phyloP scores from a whole-genome alignment of 176 grass and related monocot species.

The Bonia amplexicaulis region DNA sequence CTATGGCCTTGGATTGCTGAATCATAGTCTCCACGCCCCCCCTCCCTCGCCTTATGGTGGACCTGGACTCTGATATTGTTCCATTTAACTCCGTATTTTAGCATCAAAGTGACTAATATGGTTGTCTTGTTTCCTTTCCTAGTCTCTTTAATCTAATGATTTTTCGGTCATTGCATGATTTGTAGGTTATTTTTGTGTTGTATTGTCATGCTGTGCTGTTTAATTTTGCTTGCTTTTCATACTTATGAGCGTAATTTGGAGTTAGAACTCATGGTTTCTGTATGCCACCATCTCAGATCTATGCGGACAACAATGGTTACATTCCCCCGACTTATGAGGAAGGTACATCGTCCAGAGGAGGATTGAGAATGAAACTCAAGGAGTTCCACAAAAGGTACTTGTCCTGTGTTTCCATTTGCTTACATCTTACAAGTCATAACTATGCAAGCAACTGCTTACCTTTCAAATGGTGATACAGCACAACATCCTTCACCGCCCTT shows the following conservation, averaged over 20 bases:
- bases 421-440: background rate
- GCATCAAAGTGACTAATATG: background rate
- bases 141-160: no score
- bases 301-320: constrained; percentile 75
- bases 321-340: constrained; percentile 70
- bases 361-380: constrained; percentile 89
- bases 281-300: constrained; percentile 47
- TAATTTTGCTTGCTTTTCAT: constrained; percentile 22
- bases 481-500: constrained; percentile 86
- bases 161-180: background rate
- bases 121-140: background rate
- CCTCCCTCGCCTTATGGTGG: no score
- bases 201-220: background rate
- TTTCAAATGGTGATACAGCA: constrained; percentile 49
- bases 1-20: background rate
- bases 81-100: background rate
- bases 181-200: background rate
- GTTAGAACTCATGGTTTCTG: constrained; percentile 1
- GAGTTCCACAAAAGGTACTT: constrained; percentile 92
- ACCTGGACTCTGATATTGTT: background rate
- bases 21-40: background rate
- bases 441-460: background rate
- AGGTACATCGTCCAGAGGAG: constrained; percentile 72
- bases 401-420: background rate
- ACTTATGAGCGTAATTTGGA: background rate